A percentile compares a stretch with the other conserved stretches of the same genome.
These are phyloP conservation scores for Fusarium xylarioides DNA, from an alignment of 2,329 filamentous ascomycete species.

Conservation along the genomic window DNA sequence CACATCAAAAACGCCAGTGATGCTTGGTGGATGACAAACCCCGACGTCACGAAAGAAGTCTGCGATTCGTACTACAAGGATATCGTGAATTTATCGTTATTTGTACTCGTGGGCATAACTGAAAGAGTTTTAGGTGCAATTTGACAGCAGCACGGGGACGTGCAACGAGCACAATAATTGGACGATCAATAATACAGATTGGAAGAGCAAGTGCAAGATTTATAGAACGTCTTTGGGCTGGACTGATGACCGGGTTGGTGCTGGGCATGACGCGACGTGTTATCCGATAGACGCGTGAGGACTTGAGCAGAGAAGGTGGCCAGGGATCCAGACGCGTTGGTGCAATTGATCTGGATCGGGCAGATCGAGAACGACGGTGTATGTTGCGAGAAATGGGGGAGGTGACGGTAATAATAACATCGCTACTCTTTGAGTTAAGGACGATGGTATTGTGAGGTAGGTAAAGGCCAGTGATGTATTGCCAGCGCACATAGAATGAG, in stretches of 20 bases:
- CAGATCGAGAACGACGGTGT: no score
- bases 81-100: accelerated
- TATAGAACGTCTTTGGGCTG: neutral
- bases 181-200: neutral
- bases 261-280: neutral
- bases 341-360: no score
- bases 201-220: neutral
- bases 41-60: neutral
- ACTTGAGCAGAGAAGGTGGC: accelerated
- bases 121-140: neutral
- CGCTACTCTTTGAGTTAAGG: no score
- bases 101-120: neutral
- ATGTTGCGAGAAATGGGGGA: no score
- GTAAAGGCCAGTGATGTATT: no score
- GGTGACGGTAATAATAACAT: no score
- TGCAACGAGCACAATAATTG: neutral
- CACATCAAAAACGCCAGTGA: neutral
- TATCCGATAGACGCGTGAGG: neutral
- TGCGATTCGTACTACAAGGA: neutral
- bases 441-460: no score
- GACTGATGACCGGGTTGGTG: neutral
- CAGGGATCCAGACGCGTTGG: accelerated
- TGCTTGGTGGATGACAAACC: neutral
- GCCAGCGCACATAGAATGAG: no score
- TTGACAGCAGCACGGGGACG: neutral